These are phyloP conservation scores for Saccharomycopsis guyanensis DNA, from an alignment of 805 yeast genomes.

Conservation along the genomic window DNA sequence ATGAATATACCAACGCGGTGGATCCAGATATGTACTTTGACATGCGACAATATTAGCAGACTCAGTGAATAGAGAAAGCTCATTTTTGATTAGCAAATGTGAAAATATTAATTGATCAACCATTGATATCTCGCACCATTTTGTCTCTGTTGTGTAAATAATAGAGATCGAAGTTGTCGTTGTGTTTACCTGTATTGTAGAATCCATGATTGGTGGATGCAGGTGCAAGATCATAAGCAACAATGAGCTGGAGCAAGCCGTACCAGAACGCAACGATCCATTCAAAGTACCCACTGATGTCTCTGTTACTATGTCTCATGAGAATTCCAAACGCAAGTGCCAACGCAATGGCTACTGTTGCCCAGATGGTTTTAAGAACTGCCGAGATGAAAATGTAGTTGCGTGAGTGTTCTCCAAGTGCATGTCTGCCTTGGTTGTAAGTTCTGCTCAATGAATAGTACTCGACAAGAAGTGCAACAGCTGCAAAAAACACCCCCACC, in stretches of 20 bases:
- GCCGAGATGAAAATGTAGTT: constrained; percentile 26
- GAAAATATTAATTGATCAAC: too few species aligned
- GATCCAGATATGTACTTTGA: too few species aligned
- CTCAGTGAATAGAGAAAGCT: too few species aligned
- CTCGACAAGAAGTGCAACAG: constrained; percentile 37
- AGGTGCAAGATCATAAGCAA: constrained; percentile 45
- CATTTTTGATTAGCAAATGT: too few species aligned
- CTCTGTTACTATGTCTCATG: constrained; percentile 27
- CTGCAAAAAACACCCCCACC: constrained; percentile 50
- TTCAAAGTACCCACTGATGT: constrained; percentile 59
- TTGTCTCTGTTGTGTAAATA: background rate
- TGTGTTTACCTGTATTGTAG: constrained; percentile 4
- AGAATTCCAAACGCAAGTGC: constrained; percentile 62
- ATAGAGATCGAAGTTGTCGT: constrained; percentile 4
- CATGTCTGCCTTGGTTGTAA: constrained; percentile 24
- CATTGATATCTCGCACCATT: too few species aligned
- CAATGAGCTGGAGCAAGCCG: constrained; percentile 55
- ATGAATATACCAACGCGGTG: too few species aligned
- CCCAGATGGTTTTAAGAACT: constrained; percentile 55
- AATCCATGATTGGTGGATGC: constrained; percentile 5
- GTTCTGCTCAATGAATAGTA: constrained; percentile 40
- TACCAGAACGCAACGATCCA: constrained; percentile 87
- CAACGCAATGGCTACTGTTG: constrained; percentile 52
- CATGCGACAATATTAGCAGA: too few species aligned
- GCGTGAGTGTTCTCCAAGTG: background rate